These are phyloP conservation scores for Seiridium unicorne DNA, from an alignment of 2,329 filamentous ascomycete genomes.

Conservation along the genomic window DNA sequence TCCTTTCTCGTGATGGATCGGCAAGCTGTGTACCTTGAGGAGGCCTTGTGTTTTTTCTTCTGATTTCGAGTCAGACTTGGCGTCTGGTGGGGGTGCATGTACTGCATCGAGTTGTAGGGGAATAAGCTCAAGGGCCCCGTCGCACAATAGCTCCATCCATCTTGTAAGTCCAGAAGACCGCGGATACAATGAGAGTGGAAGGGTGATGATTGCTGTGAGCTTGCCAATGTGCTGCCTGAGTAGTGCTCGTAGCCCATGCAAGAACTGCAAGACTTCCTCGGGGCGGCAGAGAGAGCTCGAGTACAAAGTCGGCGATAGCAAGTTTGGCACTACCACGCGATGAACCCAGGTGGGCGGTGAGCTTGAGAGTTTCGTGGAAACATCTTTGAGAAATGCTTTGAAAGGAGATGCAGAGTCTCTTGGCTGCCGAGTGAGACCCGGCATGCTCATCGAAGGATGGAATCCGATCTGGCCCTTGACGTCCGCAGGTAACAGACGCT, in stretches of 20 bases:
- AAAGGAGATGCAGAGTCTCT: slow-evolving; percentile 51
- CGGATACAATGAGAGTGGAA: slow-evolving; percentile 79
- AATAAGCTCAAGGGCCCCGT: slow-evolving; percentile 84
- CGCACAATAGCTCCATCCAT: slow-evolving; percentile 82
- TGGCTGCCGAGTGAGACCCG: slow-evolving; percentile 14
- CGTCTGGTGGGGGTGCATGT: slow-evolving; percentile 48
- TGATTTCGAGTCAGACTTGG: slow-evolving; percentile 46
- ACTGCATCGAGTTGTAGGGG: slow-evolving; percentile 61
- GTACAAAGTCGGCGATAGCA: slow-evolving; percentile 86
- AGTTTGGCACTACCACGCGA: slow-evolving; percentile 77
- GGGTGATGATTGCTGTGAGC: slow-evolving; percentile 70
- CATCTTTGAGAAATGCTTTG: slow-evolving; percentile 57
- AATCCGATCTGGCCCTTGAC: slow-evolving; percentile 53
- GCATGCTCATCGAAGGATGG: slow-evolving; percentile 36
- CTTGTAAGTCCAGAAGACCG: slow-evolving; percentile 72
- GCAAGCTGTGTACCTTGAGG: slow-evolving; percentile 77
- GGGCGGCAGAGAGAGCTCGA: slow-evolving; percentile 68
- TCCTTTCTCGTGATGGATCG: slow-evolving; percentile 84
- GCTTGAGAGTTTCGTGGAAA: slow-evolving; percentile 54
- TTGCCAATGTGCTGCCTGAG: slow-evolving; percentile 65
- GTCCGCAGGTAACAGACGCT: slow-evolving; percentile 52
- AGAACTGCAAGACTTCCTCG: slow-evolving; percentile 71
- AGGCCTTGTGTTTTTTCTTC: slow-evolving; percentile 85
- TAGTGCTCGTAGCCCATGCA: slow-evolving; percentile 75
- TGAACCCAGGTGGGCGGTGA: slow-evolving; percentile 66